Conservation (phyloP, 176 grass and related monocot species). For the Stipa capillata region DNA sequence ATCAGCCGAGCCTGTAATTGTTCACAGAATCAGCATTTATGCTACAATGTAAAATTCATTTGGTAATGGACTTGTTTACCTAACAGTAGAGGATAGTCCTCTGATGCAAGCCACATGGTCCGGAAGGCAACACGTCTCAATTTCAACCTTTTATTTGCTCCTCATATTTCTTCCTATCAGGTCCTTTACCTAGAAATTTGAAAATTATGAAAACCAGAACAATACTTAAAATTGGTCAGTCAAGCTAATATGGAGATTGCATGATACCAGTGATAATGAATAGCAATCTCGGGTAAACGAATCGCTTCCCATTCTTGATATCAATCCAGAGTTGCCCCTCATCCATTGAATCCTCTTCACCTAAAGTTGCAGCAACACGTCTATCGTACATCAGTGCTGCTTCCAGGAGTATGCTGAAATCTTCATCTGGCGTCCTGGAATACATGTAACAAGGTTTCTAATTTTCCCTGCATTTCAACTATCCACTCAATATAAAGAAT, state of each 20-base stretch:
- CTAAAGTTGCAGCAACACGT: conserved; percentile 65
- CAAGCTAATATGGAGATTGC: conserved; percentile 13
- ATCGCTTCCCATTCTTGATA: conserved; percentile 58
- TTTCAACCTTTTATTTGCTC: conserved; percentile 83
- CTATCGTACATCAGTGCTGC: conserved; percentile 96
- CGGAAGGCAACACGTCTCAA: conserved; percentile 80
- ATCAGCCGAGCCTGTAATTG: conserved; percentile 73
- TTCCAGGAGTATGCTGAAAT: conserved; percentile 97
- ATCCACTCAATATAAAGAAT: neutral
- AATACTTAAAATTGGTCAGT: neutral
- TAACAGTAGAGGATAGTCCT: conserved; percentile 92
- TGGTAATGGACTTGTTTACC: conserved; percentile 40
- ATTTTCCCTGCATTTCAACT: neutral
- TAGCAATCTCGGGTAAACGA: conserved; percentile 70
- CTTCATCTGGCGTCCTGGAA: conserved; percentile 90
- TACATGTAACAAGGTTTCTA: neutral
- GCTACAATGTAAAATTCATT: neutral
- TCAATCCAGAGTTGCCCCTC: conserved; percentile 77
- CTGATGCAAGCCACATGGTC: conserved; percentile 94
- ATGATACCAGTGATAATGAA: conserved; percentile 89
- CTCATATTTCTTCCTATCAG: conserved; percentile 88
- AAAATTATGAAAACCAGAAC: neutral
- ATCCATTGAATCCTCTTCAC: conserved; percentile 78
- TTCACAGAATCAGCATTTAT: conserved; percentile 18
- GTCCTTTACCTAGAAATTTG: conserved; percentile 77